Evolutionary conservation across 2,329 filamentous ascomycete genomes (phyloP).

Genomic region (Neonectria ditissima): DNA sequence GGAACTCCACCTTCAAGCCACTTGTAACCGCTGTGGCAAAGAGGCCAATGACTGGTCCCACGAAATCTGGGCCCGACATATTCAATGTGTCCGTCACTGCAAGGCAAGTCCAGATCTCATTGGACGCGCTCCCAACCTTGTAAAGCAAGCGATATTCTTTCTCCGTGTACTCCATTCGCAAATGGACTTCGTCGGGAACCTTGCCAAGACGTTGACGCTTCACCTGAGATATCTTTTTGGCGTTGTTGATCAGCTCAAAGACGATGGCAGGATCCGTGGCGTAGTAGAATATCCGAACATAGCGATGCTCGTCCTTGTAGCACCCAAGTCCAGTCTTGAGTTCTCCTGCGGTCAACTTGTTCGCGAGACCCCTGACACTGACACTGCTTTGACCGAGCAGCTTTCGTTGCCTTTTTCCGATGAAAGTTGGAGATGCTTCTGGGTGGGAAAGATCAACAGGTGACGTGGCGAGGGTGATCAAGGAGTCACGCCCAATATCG

Average conservation of each 20-base stretch:
- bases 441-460: constrained; percentile 4
- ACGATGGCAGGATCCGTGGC: neutral
- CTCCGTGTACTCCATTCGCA: constrained; percentile 9
- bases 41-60: constrained; percentile 10
- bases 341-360: neutral
- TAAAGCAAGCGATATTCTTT: constrained; percentile 1
- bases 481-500: neutral
- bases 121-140: neutral
- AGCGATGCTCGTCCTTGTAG: constrained; percentile 18
- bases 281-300: constrained; percentile 9
- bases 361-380: neutral
- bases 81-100: neutral
- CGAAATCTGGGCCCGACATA: constrained; percentile 10
- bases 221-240: neutral
- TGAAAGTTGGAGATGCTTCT: constrained; percentile 8
- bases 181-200: neutral
- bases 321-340: constrained; percentile 1
- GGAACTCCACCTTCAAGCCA: neutral
- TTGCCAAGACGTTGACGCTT: neutral
- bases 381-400: constrained; percentile 5
- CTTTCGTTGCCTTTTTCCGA: constrained; percentile 3
- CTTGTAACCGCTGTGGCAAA: constrained; percentile 1
- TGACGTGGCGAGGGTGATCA: neutral
- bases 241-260: constrained; percentile 6
- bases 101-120: neutral